Conservation (phyloP, 192 early-diverging fungal species). For the Coemansia sp. region DNA sequence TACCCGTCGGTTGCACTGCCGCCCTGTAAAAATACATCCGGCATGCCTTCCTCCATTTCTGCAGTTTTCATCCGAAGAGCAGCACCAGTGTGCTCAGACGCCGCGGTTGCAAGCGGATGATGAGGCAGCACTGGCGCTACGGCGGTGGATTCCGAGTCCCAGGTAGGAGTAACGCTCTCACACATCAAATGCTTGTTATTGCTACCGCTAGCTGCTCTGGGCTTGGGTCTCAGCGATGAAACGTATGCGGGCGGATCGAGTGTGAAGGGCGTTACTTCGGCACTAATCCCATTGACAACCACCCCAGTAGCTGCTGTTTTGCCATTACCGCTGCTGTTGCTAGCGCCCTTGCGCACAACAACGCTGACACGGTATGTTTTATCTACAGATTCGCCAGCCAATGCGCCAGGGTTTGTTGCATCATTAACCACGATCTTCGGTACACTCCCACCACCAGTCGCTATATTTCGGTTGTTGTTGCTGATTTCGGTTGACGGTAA, state of each 20-base stretch:
- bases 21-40: background rate
- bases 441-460: background rate
- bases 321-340: background rate
- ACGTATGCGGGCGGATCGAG: constrained; percentile 27
- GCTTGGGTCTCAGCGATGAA: background rate
- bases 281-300: constrained; percentile 28
- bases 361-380: constrained; percentile 24
- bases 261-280: constrained; percentile 24
- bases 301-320: constrained; percentile 1
- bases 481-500: constrained; percentile 10
- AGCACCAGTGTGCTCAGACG: background rate
- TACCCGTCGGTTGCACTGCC: background rate
- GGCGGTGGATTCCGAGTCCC: background rate
- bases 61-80: background rate
- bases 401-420: background rate
- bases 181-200: background rate
- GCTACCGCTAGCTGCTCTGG: constrained; percentile 1
- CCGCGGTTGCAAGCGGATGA: background rate
- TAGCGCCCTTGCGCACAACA: constrained; percentile 22
- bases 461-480: background rate
- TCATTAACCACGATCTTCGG: background rate
- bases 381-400: constrained; percentile 1
- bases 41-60: background rate
- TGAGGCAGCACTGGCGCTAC: background rate
- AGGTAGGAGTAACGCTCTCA: background rate